Evolutionary conservation across 441 rosid genomes (phyloP).

Genomic region (California macrophylla): DNA sequence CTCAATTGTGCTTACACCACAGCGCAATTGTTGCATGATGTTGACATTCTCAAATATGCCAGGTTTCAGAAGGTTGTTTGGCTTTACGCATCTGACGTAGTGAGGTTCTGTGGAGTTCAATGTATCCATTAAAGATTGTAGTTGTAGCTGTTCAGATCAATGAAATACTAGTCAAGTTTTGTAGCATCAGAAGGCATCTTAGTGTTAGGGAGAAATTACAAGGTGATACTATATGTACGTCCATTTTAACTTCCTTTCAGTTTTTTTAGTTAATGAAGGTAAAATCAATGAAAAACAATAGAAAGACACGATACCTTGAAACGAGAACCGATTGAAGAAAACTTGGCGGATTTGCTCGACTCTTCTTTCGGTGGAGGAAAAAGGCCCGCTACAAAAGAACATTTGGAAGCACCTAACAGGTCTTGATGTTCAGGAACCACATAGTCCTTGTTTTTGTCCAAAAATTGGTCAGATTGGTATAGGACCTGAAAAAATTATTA

Average conservation of each 20-base stretch:
- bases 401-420: slow-evolving; percentile 60
- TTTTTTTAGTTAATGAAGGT: neutral
- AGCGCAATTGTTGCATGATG: slow-evolving; percentile 91
- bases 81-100: slow-evolving; percentile 96
- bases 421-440: slow-evolving; percentile 97
- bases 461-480: slow-evolving; percentile 84
- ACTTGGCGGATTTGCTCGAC: slow-evolving; percentile 83
- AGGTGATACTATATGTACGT: neutral
- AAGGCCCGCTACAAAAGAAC: slow-evolving; percentile 84
- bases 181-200: slow-evolving; percentile 9
- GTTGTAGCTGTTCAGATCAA: slow-evolving; percentile 58
- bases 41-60: slow-evolving; percentile 91
- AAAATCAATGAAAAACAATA: neutral
- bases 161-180: slow-evolving; percentile 18
- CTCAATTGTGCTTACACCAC: slow-evolving; percentile 65
- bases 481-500: slow-evolving; percentile 47
- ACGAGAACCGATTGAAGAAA: slow-evolving; percentile 93
- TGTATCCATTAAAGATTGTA: slow-evolving; percentile 81
- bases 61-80: slow-evolving; percentile 86
- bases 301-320: slow-evolving; percentile 55
- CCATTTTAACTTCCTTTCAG: neutral
- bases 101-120: slow-evolving; percentile 94
- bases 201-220: slow-evolving; percentile 2
- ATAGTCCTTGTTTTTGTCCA: slow-evolving; percentile 98
- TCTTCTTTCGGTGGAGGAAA: slow-evolving; percentile 89